Evolutionary conservation across 768 basidiomycete genomes (phyloP), one percentile per base, ranked within the genome.

Genomic region (Suillus variegatus): DNA sequence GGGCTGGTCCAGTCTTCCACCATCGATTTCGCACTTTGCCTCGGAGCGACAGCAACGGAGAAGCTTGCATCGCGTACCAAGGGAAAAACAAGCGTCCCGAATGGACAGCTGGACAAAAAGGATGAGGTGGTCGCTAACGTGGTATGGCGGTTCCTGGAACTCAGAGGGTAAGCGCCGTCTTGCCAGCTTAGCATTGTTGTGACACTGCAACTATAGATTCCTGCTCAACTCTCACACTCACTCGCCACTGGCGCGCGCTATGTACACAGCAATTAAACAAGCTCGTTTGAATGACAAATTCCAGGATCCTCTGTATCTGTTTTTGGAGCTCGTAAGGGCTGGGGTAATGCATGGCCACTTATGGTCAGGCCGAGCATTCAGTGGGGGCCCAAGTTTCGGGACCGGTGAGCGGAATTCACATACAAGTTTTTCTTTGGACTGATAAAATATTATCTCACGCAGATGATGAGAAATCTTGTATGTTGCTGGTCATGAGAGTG

Each of bases 41-140:
- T 99, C 57, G 96, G 97, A 32, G 96, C 97, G 46, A 95, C 96
- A 35, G 84, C 86, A 52, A 82, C 87, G 51, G 93, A 96, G 63
- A 89, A 89, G 70, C 83, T 92, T 25, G 95, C 97, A 0, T 76
- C 79, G 47, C 88, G 94, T 49, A 99, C 97, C 57, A 92, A 91
- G 76, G 82, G 84, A 47, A 92, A 89, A 80, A 72, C 75, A n/a
- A 81, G 71, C 60, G 69, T 77, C 40, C 71, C 80, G 35, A 72
- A 70, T 44, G 72, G 71, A 7, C 85, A 88, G 18, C 83, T 99
- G 35, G 97, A 99, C 66, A 98, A 97, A 81, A 99, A 99, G 80
- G 97, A 99, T 71, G 97, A 99, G 77, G 84, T 97, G 0, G 97
- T 99, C 4, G 96, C 96, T 9, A 99, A 99, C 74, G 95, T 97